phyloP scores from a whole-genome alignment of 352 stramenopile genomes.

The Phytophthora sp. region DNA sequence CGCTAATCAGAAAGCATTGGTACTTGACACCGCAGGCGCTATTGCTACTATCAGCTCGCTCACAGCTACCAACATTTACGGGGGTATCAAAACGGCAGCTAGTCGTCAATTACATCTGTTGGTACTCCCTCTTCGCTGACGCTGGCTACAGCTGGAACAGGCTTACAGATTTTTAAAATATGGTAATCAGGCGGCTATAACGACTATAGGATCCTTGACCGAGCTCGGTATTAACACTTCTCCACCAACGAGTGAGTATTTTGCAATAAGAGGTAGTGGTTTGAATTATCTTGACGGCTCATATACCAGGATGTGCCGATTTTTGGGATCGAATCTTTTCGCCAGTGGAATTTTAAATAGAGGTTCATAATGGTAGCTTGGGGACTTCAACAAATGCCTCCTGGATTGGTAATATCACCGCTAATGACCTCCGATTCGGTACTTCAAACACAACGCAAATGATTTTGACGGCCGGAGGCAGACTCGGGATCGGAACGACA shows the following conservation, averaged over 20 bases:
- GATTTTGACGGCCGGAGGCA: background rate
- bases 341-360: background rate
- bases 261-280: too few relatives aligned
- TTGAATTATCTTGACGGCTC: constrained; percentile 1
- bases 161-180: background rate
- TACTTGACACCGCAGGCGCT: too few relatives aligned
- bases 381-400: background rate
- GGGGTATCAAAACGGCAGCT: too few relatives aligned
- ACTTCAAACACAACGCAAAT: background rate
- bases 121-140: too few relatives aligned
- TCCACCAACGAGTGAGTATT: too few relatives aligned
- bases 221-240: background rate
- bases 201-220: background rate
- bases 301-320: background rate
- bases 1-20: too few relatives aligned
- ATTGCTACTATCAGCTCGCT: too few relatives aligned
- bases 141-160: too few relatives aligned
- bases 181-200: background rate
- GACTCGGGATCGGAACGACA: background rate
- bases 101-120: too few relatives aligned
- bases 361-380: background rate
- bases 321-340: background rate
- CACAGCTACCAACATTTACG: too few relatives aligned
- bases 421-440: background rate
- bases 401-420: background rate